Evolutionary conservation across 345 rosid genomes (phyloP).

Genomic region (Eutrema yunnanense): DNA sequence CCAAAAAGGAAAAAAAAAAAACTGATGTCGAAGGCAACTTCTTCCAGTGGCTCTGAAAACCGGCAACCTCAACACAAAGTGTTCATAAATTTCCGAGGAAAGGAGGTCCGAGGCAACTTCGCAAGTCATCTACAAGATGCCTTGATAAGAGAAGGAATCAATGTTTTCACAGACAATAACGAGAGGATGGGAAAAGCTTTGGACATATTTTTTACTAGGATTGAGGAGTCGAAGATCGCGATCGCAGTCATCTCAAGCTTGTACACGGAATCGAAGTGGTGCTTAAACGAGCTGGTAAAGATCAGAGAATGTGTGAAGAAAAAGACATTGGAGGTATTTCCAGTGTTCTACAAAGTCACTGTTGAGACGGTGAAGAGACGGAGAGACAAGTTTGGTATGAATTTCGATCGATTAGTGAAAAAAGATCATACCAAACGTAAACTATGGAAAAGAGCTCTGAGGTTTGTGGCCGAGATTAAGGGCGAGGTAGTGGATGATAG

Average conservation of each 20-base stretch:
- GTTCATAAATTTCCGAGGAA: slow-evolving; percentile 26
- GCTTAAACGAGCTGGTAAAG: neutral
- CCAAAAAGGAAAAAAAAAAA: neutral
- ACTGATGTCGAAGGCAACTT: neutral
- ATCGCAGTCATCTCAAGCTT: slow-evolving; percentile 12
- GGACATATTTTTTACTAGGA: neutral
- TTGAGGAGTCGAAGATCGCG: slow-evolving; percentile 6
- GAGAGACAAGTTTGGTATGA: neutral
- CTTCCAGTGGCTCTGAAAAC: neutral
- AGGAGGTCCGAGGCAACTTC: slow-evolving; percentile 7
- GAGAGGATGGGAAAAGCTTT: neutral
- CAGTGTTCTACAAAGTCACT: slow-evolving; percentile 10
- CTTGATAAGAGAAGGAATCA: neutral
- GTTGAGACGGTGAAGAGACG: neutral
- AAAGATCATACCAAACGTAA: neutral
- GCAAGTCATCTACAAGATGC: slow-evolving; percentile 4
- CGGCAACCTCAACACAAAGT: neutral
- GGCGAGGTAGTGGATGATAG: neutral
- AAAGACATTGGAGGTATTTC: neutral
- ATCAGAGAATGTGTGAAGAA: neutral
- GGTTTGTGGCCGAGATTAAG: neutral
- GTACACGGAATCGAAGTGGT: neutral
- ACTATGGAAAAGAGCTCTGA: neutral
- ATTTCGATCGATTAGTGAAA: neutral
- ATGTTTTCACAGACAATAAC: slow-evolving; percentile 7